These are phyloP conservation scores for Microbotryum scabiosae DNA, from an alignment of 1,284 basidiomycete species.

Conservation along the genomic window DNA sequence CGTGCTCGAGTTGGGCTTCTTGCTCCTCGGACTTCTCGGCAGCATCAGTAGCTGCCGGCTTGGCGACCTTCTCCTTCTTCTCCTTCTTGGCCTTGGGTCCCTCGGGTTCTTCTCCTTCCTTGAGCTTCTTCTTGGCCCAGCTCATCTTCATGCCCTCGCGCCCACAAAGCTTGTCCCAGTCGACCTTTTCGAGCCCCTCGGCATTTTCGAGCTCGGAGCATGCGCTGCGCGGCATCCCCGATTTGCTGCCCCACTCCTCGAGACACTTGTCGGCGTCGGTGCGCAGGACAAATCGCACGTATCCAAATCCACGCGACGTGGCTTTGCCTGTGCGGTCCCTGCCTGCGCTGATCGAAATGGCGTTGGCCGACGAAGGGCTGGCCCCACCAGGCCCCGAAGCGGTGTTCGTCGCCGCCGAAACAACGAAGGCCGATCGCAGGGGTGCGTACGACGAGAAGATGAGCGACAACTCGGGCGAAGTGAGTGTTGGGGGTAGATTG, in stretches of 20 bases:
- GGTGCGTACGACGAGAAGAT: conserved; percentile 94
- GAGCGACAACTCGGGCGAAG: conserved; percentile 79
- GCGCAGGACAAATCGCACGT: conserved; percentile 81
- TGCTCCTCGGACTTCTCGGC: conserved; percentile 43
- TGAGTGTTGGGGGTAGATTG: conserved; percentile 72
- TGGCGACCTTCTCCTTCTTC: conserved; percentile 5
- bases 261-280: conserved; percentile 79
- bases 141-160: conserved; percentile 62
- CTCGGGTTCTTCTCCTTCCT: conserved; percentile 45
- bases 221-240: conserved; percentile 37
- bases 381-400: conserved; percentile 1
- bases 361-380: conserved; percentile 33
- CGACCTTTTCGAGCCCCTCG: conserved; percentile 43
- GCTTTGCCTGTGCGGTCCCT: conserved; percentile 46
- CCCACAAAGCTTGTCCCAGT: conserved; percentile 41
- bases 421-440: conserved; percentile 87
- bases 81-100: conserved; percentile 35
- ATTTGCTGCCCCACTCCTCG: conserved; percentile 46
- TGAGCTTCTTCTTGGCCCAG: conserved; percentile 52
- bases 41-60: conserved; percentile 3
- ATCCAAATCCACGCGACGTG: conserved; percentile 93
- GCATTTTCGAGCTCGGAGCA: conserved; percentile 22
- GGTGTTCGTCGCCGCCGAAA: conserved; percentile 48
- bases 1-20: conserved; percentile 12
- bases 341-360: conserved; percentile 23